Base-by-base conservation (phyloP, 2,329 filamentous ascomycete species). In the Cercospora berteroae region DNA sequence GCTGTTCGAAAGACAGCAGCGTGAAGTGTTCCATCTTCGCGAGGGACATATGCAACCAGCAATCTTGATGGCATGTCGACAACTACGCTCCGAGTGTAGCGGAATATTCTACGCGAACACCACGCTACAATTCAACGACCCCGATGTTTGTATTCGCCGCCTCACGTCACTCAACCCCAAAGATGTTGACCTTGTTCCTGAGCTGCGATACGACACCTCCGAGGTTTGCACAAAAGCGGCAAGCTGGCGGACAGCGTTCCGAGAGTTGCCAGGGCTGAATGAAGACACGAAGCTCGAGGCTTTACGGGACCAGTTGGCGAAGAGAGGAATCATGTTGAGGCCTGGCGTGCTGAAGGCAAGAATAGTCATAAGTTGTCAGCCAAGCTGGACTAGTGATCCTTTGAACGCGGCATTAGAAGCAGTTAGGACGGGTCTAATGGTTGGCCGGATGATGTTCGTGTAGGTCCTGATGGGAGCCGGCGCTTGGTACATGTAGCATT, bases 371-470 rank as follows among this genome's bases (percentile, higher is more conserved):
- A 60, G 63, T 33, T 62, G 64, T 23, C n/a, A 50, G 16, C 42
- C 59, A 4, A 60, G 61, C 36, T 71, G 70, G 70, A 70, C 66
- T 12, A 64, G 58, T 64, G 66, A 70, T 50, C 68, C 70, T 7
- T 56, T 71, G 31, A 39, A 48, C 58, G 68, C 66, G 39, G 68
- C 68, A 29, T 57, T 71, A 33, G 64, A 71, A 65, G 68, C 66
- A 42, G 66, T 70, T 10, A 70, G 68, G 27, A 31, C 56, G 63
- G 68, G 68, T 7, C 52, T 63, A 12, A 60, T 71, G 68, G 70
- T 71, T 6, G 66, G 61, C 5, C 64, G 68, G 31, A 70, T 68
- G 70, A 71, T 71, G 68, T 71, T 69, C 60, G 48, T 71, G 18
- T 69, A 36, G 31, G 27, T 36, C 27, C 9, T 23, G 27, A 0